phyloP scores from a whole-genome alignment of 441 rosid species.

The Sinapis alba region DNA sequence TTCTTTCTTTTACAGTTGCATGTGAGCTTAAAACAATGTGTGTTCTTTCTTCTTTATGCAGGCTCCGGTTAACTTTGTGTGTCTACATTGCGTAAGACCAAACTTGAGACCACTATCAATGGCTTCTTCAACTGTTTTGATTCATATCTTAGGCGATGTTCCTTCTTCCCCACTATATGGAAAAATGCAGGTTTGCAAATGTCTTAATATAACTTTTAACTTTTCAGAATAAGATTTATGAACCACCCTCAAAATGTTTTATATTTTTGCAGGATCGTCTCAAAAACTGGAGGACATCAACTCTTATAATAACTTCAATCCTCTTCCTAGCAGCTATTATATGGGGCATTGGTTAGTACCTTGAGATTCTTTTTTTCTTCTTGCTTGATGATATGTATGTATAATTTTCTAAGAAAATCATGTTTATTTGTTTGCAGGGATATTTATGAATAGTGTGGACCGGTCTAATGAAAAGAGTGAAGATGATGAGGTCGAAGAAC shows the following conservation, averaged over 20 bases:
- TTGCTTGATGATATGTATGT: neutral
- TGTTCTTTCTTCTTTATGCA: constrained; percentile 28
- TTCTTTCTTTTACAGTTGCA: neutral
- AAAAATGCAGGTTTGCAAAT: constrained; percentile 51
- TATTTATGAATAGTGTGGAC: constrained; percentile 62
- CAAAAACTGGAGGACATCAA: constrained; percentile 65
- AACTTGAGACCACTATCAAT: constrained; percentile 76
- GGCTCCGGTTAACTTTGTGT: constrained; percentile 75
- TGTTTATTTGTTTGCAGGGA: constrained; percentile 50
- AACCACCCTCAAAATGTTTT: constrained; percentile 1
- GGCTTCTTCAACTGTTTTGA: constrained; percentile 72
- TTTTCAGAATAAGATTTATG: neutral
- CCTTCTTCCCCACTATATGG: constrained; percentile 83
- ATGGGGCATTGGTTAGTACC: constrained; percentile 58
- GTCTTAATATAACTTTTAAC: neutral
- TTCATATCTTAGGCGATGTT: constrained; percentile 77
- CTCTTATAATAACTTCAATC: constrained; percentile 64
- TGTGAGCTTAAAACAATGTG: constrained; percentile 1
- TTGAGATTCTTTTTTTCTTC: neutral
- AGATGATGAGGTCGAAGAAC: constrained; percentile 15
- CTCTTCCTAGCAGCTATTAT: constrained; percentile 63
- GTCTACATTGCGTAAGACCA: constrained; percentile 74
- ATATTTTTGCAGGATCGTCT: constrained; percentile 52
- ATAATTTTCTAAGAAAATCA: neutral
- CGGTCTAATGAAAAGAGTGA: constrained; percentile 50